Percentiles rank a stretch among this genome's conserved stretches.
Conservation (phyloP, 2,329 filamentous ascomycete species). For the Blastomyces silverae region DNA sequence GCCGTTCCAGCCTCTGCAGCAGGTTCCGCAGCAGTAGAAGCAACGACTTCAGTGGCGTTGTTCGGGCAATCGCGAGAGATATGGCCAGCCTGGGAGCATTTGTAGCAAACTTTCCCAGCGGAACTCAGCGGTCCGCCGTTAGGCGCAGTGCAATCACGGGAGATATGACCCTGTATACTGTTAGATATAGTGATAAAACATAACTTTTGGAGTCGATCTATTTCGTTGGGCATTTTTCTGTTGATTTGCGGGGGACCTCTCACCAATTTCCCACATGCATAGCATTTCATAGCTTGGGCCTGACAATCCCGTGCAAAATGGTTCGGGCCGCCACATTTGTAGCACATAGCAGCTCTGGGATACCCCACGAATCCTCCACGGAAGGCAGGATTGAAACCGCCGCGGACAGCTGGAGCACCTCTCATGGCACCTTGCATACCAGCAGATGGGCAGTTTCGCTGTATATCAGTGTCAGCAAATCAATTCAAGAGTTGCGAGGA, state of each 20-base stretch:
- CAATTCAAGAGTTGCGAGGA: background rate
- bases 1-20: constrained; percentile 23
- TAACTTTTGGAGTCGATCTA: background rate
- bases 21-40: constrained; percentile 19
- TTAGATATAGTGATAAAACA: constrained; percentile 15
- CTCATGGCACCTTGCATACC: constrained; percentile 59
- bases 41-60: constrained; percentile 43
- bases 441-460: constrained; percentile 22
- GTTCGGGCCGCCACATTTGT: constrained; percentile 77
- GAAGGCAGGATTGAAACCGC: constrained; percentile 53
- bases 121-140: constrained; percentile 95
- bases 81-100: constrained; percentile 90
- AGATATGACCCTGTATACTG: constrained; percentile 64
- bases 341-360: constrained; percentile 53
- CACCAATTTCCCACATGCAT: constrained; percentile 83
- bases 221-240: background rate
- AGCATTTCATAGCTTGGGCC: constrained; percentile 97
- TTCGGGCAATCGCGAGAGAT: constrained; percentile 93
- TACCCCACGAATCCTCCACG: constrained; percentile 64
- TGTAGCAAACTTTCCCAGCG: constrained; percentile 97
- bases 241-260: constrained; percentile 19
- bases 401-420: constrained; percentile 60
- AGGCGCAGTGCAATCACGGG: constrained; percentile 87
- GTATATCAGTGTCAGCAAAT: constrained; percentile 28
- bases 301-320: constrained; percentile 98